Evolutionary conservation across 768 basidiomycete genomes (phyloP), one percentile per base, ranked within the genome.

Genomic region (Paxillus rubicundulus): DNA sequence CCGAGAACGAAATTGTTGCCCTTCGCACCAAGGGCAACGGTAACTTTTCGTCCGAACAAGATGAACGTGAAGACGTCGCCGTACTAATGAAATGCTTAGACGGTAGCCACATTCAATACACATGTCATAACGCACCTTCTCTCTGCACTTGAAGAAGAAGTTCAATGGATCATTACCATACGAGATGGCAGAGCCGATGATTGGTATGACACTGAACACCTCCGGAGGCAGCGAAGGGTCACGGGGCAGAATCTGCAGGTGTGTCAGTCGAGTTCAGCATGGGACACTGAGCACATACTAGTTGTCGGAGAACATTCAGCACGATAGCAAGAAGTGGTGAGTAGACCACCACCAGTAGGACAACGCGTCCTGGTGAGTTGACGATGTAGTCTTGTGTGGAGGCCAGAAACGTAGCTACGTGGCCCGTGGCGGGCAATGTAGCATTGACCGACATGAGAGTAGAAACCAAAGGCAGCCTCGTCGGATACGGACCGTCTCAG

Each of bases 21-120:
- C 68, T 88, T 89, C 18, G 92, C 77, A 33, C 94, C 91, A 18
- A 98, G 79, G 3, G 92, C 86, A 47, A 95, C 94, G 2, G 96
- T 98, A 59, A 98, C 83, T 47, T 82, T 85, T 55, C 92, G 84
- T 37, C 97, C 97, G 49, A 98, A 72, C 8, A 99, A 73, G 38
- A 94, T 77, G 72, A 97, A 98, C 1, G 95, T 95, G 76, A 98
- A 99, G n/a, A 98, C 85, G 55, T 97, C 82, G 51, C 97, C 97
- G 63, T 98, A 87, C 97, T 99, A 53, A 32, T 41, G 46, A 24
- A 20, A 38, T 18, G 5, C 30, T 54, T 40, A 17, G 17, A 30
- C 20, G 21, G 32, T 27, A 28, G 56, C 17, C 30, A 24, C 14
- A 17, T 10, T 36, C 1, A 13, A 17, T 12, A 42, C 32, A 24